phyloP scores from a whole-genome alignment of 306 rosid genomes.

The Mimosa pudica region DNA sequence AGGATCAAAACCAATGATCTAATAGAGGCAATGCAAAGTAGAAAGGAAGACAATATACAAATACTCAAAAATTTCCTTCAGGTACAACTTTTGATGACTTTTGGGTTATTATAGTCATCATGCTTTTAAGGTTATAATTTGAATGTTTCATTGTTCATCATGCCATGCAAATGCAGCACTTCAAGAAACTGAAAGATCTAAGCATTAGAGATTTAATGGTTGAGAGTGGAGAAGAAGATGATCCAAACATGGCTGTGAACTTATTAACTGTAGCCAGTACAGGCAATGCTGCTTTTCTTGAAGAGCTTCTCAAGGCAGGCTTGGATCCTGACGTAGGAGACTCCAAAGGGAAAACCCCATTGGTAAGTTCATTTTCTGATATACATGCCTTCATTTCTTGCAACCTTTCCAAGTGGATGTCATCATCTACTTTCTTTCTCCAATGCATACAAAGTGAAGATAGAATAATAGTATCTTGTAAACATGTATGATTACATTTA shows the following conservation, averaged over 20 bases:
- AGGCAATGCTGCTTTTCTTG: slow-evolving; percentile 78
- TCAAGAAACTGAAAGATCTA: slow-evolving; percentile 62
- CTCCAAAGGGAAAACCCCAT: slow-evolving; percentile 75
- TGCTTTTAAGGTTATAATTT: slow-evolving; percentile 7
- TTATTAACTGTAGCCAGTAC: slow-evolving; percentile 60
- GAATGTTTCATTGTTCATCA: background rate
- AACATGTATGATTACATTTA: too few relatives aligned
- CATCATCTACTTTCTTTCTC: too few relatives aligned
- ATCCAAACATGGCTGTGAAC: slow-evolving; percentile 52
- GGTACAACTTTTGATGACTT: slow-evolving; percentile 47
- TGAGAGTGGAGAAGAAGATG: slow-evolving; percentile 60
- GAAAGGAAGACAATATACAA: slow-evolving; percentile 53
- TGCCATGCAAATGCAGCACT: slow-evolving; percentile 58
- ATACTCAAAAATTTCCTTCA: slow-evolving; percentile 75
- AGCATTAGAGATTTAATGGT: slow-evolving; percentile 50
- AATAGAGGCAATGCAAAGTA: slow-evolving; percentile 66
- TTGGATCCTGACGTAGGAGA: slow-evolving; percentile 78
- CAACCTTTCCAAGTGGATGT: too few relatives aligned
- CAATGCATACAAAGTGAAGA: too few relatives aligned
- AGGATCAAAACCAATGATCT: slow-evolving; percentile 68
- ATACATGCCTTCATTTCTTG: slow-evolving; percentile 1
- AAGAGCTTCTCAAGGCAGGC: slow-evolving; percentile 78
- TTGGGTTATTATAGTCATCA: slow-evolving; percentile 1
- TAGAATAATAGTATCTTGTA: too few relatives aligned
- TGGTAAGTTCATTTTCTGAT: slow-evolving; percentile 48